A percentile compares a stretch with the other conserved stretches of the same genome.
Conservation (phyloP, 2,329 filamentous ascomycete genomes). For the Huntiella bhutanensis region DNA sequence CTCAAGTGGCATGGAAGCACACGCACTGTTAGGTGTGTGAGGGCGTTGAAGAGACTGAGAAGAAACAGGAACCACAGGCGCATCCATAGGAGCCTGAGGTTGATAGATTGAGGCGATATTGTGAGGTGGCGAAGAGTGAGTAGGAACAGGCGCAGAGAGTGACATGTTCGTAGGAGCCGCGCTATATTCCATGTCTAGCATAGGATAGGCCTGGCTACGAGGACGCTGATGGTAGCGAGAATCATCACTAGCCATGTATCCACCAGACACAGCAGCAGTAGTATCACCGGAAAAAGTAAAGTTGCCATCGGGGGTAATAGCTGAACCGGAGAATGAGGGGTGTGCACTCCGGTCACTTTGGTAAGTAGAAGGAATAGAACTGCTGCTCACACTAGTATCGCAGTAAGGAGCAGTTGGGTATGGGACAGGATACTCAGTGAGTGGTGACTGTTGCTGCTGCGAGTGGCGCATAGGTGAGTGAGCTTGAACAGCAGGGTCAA, state of each 20-base stretch:
- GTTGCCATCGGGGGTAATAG: constrained; percentile 52
- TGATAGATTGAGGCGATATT: constrained; percentile 17
- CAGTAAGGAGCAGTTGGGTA: constrained; percentile 4
- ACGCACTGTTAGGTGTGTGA: background rate
- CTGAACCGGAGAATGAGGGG: constrained; percentile 38
- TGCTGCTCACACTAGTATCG: background rate
- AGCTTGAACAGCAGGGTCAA: constrained; percentile 12
- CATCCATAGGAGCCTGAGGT: background rate
- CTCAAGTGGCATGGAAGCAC: background rate
- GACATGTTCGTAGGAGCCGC: constrained; percentile 12
- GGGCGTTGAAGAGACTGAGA: constrained; percentile 8
- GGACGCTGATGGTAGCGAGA: constrained; percentile 46
- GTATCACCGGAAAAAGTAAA: constrained; percentile 61
- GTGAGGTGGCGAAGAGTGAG: background rate
- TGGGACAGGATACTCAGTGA: background rate
- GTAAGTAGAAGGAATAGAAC: background rate
- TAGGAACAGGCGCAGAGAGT: background rate
- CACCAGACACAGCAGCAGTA: constrained; percentile 30
- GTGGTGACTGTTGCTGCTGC: background rate
- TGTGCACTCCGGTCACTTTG: background rate
- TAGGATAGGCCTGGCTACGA: constrained; percentile 71
- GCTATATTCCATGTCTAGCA: constrained; percentile 43
- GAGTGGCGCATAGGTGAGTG: background rate
- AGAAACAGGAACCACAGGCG: constrained; percentile 13
- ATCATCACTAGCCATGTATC: constrained; percentile 29